phyloP scores from a whole-genome alignment of 2,329 filamentous ascomycete species.

The Sphaceloma murrayae region DNA sequence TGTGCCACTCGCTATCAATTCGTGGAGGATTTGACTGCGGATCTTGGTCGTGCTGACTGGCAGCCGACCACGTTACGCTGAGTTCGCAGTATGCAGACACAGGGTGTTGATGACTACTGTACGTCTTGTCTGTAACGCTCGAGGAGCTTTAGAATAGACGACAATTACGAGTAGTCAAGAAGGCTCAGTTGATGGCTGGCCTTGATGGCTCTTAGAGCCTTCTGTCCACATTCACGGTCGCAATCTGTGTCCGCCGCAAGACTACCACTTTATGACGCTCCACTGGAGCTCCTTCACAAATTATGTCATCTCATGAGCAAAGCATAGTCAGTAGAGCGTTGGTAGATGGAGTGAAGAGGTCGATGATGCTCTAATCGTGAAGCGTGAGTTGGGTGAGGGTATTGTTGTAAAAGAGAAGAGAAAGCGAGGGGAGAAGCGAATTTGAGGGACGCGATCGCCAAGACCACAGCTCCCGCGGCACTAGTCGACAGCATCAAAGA shows the following conservation, averaged over 20 bases:
- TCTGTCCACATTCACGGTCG: slow-evolving; percentile 19
- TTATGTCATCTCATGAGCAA: slow-evolving; percentile 13
- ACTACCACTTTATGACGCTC: slow-evolving; percentile 18
- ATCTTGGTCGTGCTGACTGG: neutral
- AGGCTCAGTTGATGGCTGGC: slow-evolving; percentile 12
- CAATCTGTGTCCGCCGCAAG: slow-evolving; percentile 18
- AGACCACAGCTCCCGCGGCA: slow-evolving; percentile 11
- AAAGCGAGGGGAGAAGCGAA: neutral
- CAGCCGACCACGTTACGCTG: slow-evolving; percentile 2
- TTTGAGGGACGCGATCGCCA: slow-evolving; percentile 3
- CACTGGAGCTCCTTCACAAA: slow-evolving; percentile 1
- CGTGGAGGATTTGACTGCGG: no score
- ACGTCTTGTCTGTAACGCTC: slow-evolving; percentile 8
- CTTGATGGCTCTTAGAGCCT: slow-evolving; percentile 11
- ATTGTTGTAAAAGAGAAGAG: slow-evolving; percentile 2
- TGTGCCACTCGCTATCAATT: no score
- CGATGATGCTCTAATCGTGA: neutral
- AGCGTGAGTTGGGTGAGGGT: neutral
- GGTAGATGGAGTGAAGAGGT: slow-evolving; percentile 1
- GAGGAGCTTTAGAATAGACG: slow-evolving; percentile 10
- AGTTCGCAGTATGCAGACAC: slow-evolving; percentile 2
- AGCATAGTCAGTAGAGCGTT: slow-evolving; percentile 5
- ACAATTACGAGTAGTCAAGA: slow-evolving; percentile 13
- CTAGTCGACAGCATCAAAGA: neutral
- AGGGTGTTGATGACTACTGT: neutral